Evolutionary conservation across 2,329 filamentous ascomycete species (phyloP), one percentile per base, ranked within the genome.

Genomic region (Thelonectria blattea): DNA sequence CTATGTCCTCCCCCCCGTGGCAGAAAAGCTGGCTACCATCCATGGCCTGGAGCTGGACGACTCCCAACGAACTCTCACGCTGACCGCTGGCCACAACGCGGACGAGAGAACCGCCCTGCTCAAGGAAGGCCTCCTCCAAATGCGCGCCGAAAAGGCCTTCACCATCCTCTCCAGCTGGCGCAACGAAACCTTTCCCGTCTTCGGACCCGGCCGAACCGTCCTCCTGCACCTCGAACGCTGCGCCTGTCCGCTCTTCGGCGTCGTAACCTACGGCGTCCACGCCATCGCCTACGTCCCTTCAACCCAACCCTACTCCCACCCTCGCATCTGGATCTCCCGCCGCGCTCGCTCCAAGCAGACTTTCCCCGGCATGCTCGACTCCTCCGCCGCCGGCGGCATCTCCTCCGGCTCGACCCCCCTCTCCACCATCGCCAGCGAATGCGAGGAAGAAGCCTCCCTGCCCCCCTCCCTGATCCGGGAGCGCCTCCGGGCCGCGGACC

Each of bases 341-440:
- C 24, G 51, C 20, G 51, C 51, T 17, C 17, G 24, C 5, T 34
- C 39, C 10, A 53, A 46, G 5, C 51, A 53, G 20, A 53, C 51
- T 7, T 53, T 45, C 45, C 39, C 39, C 12, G 51, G 51, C 18
- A 53, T 53, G 51, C 51, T 53, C 24, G 51, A 53, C 22, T 45
- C 39, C 11, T 34, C 51, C 2, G 22, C 51, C 22, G 51, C 51
- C 1, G 51, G 51, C 8, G 51, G 51, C 2, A 46, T 53, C 5
- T 17, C 51, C 2, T 53, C 39, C 1, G 41, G 27, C 10, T 39
- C 45, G 9, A 32, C 51, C 4, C 51, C 51, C 2, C 27, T 53
- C 3, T 24, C 30, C 7, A 22, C 51, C 3, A 9, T 53, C 8
- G 5, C 45, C 3, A 24, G 41, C 11, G 51, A 46, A 11, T 53